Conservation (phyloP, 2,329 filamentous ascomycete genomes). For the Phymatotrichopsis omnivora region DNA sequence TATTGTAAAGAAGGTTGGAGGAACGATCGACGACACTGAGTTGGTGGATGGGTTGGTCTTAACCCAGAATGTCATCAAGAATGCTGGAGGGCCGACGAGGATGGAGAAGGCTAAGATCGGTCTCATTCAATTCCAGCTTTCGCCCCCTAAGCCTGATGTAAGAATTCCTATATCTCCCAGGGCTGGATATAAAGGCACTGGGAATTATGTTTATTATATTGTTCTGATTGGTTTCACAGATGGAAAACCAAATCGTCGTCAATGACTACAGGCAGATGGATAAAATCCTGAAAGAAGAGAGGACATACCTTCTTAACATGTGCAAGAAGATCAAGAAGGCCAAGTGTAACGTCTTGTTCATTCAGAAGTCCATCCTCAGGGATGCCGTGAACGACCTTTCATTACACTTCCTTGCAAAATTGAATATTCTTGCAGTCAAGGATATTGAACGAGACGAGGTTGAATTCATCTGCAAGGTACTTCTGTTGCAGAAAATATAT, state of each 20-base stretch:
- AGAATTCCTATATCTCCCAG: slow-evolving; percentile 33
- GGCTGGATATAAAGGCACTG: background rate
- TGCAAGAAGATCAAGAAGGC: slow-evolving; percentile 99
- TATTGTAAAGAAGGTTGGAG: slow-evolving; percentile 94
- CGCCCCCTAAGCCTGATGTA: slow-evolving; percentile 92
- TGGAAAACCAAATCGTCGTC: slow-evolving; percentile 99
- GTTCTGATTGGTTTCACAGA: slow-evolving; percentile 42
- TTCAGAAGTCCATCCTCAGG: slow-evolving; percentile 95
- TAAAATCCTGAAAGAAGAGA: slow-evolving; percentile 99
- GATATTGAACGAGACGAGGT: slow-evolving; percentile 98
- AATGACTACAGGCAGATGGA: slow-evolving; percentile 99
- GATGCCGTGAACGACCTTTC: slow-evolving; percentile 97
- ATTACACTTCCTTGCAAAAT: slow-evolving; percentile 92
- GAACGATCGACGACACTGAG: slow-evolving; percentile 96
- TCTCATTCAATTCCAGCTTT: slow-evolving; percentile 96
- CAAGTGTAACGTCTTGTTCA: slow-evolving; percentile 96
- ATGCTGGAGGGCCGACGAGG: slow-evolving; percentile 74
- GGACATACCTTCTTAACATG: slow-evolving; percentile 94
- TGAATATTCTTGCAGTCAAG: slow-evolving; percentile 91
- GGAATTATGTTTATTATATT: slow-evolving; percentile 24
- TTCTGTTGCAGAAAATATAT: background rate
- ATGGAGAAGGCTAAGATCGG: slow-evolving; percentile 98
- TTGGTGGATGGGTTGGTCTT: slow-evolving; percentile 90
- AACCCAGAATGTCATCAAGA: slow-evolving; percentile 88
- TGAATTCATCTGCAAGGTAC: slow-evolving; percentile 89